Base-by-base conservation (phyloP, 129 eudicot species). In the Ambrosia trifida region DNA sequence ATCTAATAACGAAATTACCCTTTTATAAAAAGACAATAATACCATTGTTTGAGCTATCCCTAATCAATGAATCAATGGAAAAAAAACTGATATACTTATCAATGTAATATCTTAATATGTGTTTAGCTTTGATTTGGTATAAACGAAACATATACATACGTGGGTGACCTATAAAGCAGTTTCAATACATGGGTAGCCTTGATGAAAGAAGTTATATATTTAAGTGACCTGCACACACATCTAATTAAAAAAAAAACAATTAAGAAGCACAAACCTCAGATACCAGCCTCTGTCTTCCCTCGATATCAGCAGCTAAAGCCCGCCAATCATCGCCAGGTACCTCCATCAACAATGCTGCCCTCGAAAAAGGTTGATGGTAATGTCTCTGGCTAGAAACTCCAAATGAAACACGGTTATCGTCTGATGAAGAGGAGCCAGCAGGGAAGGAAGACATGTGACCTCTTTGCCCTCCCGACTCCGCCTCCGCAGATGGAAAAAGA, bases 201-300 rank as follows among this genome's bases (percentile, higher is more conserved):
- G 9, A 58, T 58, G 10, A 58, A 13, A 58, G 14, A 30, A 11
- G 1, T 58, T 20, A 5, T 20, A 8, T 3, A 8, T 56, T 20
- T 3, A 20, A 56, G 62, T 56, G 35, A 11, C 62, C 36, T 20
- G 35, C 35, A 24, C 30, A 54, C 20, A 54, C 61, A 8, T 54
- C 8, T 20, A 65, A 68, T 4, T 3, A 14, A 32, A 40, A 2
- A 45, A 30, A 43, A 31, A n/a, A n/a, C n/a, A n/a, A n/a, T n/a
- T n/a, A n/a, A 51, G 13, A 35, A 65, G 60, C 53, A 74, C 81
- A 74, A 66, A 81, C 90, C 83, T 82, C 84, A 57, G 88, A 76
- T 64, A 87, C 89, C 74, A 87, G 84, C 77, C 97, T 90, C 11
- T 87, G 97, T 51, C 95, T 87, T 51, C 86, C 91, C 66, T 83